Percentiles rank a stretch among this genome's conserved stretches.
These are phyloP conservation scores for Grigorovia yakushimaensis DNA, from an alignment of 805 yeast species.

Conservation along the genomic window DNA sequence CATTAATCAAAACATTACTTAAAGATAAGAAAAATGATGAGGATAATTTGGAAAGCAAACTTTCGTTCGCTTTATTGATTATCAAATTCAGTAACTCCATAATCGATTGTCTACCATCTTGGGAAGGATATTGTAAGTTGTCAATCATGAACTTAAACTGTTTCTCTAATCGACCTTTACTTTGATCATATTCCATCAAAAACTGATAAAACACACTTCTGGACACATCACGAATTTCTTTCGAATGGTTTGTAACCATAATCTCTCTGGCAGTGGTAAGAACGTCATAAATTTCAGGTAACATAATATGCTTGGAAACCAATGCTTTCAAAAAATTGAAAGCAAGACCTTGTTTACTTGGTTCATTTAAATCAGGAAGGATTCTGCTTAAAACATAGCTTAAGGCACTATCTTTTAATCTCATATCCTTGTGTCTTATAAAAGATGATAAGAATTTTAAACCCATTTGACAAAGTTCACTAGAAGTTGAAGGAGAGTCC, in stretches of 20 bases:
- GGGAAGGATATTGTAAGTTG: slow-evolving; percentile 76
- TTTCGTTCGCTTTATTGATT: slow-evolving; percentile 53
- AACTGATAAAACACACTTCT: slow-evolving; percentile 77
- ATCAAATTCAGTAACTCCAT: slow-evolving; percentile 75
- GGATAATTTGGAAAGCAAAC: slow-evolving; percentile 49
- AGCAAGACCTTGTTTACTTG: slow-evolving; percentile 79
- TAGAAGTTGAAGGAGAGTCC: slow-evolving; percentile 66
- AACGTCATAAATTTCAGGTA: slow-evolving; percentile 84
- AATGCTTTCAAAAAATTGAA: slow-evolving; percentile 74
- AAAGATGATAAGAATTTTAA: slow-evolving; percentile 64
- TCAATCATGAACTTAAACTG: slow-evolving; percentile 73
- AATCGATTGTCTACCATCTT: slow-evolving; percentile 79
- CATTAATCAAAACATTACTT: slow-evolving; percentile 67
- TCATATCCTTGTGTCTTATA: slow-evolving; percentile 58
- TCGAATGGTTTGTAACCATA: slow-evolving; percentile 83
- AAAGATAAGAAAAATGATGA: slow-evolving; percentile 77
- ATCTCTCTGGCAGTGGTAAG: slow-evolving; percentile 73
- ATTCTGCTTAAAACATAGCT: slow-evolving; percentile 64
- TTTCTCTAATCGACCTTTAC: slow-evolving; percentile 71
- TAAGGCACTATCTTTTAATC: slow-evolving; percentile 59
- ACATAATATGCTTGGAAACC: slow-evolving; percentile 58
- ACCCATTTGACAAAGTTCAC: slow-evolving; percentile 72
- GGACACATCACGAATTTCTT: slow-evolving; percentile 73
- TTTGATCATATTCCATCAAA: slow-evolving; percentile 90
- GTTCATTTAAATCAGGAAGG: slow-evolving; percentile 83